Base-by-base conservation (phyloP, 2,329 filamentous ascomycete species). In the Lachnum nothofagi region DNA sequence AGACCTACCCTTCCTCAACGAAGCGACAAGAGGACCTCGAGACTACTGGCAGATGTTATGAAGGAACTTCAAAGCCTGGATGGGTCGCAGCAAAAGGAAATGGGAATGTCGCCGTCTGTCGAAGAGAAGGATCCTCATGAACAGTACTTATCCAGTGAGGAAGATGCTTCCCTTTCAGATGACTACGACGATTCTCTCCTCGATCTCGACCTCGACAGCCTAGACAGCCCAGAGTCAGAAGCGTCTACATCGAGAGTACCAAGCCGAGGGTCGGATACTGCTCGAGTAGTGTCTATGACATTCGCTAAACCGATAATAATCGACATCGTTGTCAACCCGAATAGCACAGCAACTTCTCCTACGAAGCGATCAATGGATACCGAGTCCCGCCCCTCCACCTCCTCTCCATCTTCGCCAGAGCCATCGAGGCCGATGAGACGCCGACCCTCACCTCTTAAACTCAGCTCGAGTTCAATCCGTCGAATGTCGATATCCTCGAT, bases 61-160 rank as follows among this genome's bases (percentile, higher is more conserved):
- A 27, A 60, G 37, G 60, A 64, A 24, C 35, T 65, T 37, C 46
- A 63, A 44, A 58, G 40, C 34, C 40, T 65, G 50, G 60, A 60
- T 38, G 57, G 48, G 0, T 49, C 47, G 25, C 29, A 40, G 29
- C 29, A 39, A 23, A 49, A 55, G 42, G 52, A 58, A 9, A 48
- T 53, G 7, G 52, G 56, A 14, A 52, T 41, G 5, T 27, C 35
- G 8, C 52, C 54, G 7, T 37, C 54, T n/a, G 41, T 59, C 14
- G 40, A 59, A 23, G 50, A 56, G 43, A 42, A 55, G 14, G 59
- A 66, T 54, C 76, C 79, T 5, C 79, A 82, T 62, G 76, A 81
- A 48, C 60, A 79, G 49, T 85, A 85, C 63, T 74, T 85, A 22
- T 83, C 80, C 2, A 83, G 79, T 0, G 81, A 85, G 56, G 81